phyloP scores from a whole-genome alignment of 768 basidiomycete genomes.

The Lactifluus piperatus region DNA sequence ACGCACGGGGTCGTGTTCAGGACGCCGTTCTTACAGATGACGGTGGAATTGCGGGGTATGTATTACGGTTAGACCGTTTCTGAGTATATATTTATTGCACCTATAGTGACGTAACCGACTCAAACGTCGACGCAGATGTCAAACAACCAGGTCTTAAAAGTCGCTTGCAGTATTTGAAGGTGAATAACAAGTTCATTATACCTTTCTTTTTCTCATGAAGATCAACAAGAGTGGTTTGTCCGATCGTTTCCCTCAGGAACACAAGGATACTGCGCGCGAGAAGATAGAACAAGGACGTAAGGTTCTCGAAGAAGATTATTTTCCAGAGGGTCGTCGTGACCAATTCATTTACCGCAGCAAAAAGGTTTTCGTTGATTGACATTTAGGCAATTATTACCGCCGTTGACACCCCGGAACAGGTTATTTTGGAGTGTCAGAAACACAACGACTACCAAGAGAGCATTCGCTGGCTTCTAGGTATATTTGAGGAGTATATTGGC shows the following conservation, averaged over 20 bases:
- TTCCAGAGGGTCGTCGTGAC: constrained; percentile 84
- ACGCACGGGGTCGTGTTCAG: constrained; percentile 2
- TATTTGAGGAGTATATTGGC: constrained; percentile 51
- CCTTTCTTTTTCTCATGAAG: background rate
- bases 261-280: constrained; percentile 48
- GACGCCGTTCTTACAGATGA: constrained; percentile 13
- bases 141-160: constrained; percentile 30
- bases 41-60: constrained; percentile 21
- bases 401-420: constrained; percentile 29
- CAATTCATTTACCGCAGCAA: constrained; percentile 91
- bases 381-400: too few relatives aligned
- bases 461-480: constrained; percentile 61
- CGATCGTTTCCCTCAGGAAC: constrained; percentile 59
- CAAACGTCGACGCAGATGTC: constrained; percentile 31
- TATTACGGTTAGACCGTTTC: background rate
- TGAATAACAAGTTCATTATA: constrained; percentile 9
- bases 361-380: constrained; percentile 45
- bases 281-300: constrained; percentile 51
- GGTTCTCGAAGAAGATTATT: constrained; percentile 74
- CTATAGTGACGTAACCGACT: constrained; percentile 21
- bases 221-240: constrained; percentile 32
- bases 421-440: constrained; percentile 86
- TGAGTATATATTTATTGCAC: background rate
- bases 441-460: constrained; percentile 85
- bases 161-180: constrained; percentile 27